Base-by-base conservation (phyloP, 139 green algal species). In the Microglena sp. region DNA sequence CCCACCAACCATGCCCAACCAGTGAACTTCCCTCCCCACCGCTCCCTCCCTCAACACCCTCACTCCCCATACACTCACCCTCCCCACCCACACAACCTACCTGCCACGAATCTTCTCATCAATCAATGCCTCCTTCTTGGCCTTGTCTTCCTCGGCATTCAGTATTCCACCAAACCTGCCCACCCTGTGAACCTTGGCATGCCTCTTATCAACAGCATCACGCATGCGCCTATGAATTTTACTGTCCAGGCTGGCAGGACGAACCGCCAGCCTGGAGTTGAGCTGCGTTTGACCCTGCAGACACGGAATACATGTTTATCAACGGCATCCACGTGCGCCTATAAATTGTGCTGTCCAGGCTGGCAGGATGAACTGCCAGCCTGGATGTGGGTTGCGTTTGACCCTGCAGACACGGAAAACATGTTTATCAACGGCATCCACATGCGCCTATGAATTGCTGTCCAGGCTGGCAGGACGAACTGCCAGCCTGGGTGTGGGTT, bases 221-320 rank as follows among this genome's bases (percentile, higher is more conserved):
- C 67, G 31, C 36, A 93, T 71, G 27, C 77, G 71, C 43, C 78
- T 77, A 75, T 94, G 85, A 5, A 84, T 69, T 45, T 62, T 71
- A 62, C 65, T 83, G 46, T 80, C 62, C 54, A 92, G 63, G 8
- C 63, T 83, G 56, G 76, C 76, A 15, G 89, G 88, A 29, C 76
- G 75, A 40, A 94, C 78, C 6, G 67, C 68, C 35, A 93, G 62
- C 58, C 85, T 86, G 29, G 40, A 66, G 6, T 53, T 56, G 22
- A 95, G 67, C n/a, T 76, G 69, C 6, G 75, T 82, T 67, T 93
- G 83, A 6, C 76, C 83, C 79, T 95, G 77, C 24, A 73, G n/a
- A n/a, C n/a, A n/a, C n/a, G n/a, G n/a, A n/a, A n/a, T n/a, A n/a
- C n/a, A n/a, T n/a, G n/a, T n/a, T 75, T 79, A 63, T 75, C 73